Evolutionary conservation across 2,329 filamentous ascomycete genomes (phyloP), one percentile per base, ranked within the genome.

Genomic region (Neocatenulostroma microsporum): DNA sequence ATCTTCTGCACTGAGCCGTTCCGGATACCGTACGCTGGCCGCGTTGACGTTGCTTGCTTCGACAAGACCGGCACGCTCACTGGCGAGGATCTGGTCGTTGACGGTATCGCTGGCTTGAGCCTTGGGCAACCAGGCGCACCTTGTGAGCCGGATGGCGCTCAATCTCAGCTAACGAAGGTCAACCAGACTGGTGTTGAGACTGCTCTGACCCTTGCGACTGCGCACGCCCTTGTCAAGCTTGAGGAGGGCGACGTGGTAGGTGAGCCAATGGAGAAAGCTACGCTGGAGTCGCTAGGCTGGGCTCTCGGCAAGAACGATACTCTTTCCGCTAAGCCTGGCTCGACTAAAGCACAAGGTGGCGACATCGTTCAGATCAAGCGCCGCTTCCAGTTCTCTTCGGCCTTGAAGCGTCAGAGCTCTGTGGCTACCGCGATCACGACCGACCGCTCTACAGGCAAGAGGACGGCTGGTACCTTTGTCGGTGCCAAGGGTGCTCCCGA

Each of bases 1-100:
- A 98, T 98, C 54, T 98, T 94, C 71, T 98, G 91, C 60, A 98
- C 91, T 2, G 93, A 98, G 62, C 91, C 91, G 18, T 98, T 98
- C 78, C 82, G 91, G 39, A 98, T 98, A 54, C 93, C 93, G 1
- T 96, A 84, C 52, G 93, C 88, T 48, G 91, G 91, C 20, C 84
- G 91, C 46, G 84, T 98, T 41, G 93, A 98, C 60, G 75, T 98
- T 36, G 88, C 91, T 45, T 98, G 91, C 67, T 98, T 98, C 49
- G 91, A 98, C 65, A 98, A 98, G 72, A 98, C 91, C 9, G 91
- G 91, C 48, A 98, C 91, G 1, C 66, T 98, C 41, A 98, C 91
- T 24, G 91, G 91, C 33, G 91, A 98, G 60, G 89, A 98, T 57
- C 71, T 98, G 28, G 87, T 98, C 9, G 91, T 98, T 14, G 89